Conservation (phyloP, 352 stramenopile species). For the Pythium guiyangense region DNA sequence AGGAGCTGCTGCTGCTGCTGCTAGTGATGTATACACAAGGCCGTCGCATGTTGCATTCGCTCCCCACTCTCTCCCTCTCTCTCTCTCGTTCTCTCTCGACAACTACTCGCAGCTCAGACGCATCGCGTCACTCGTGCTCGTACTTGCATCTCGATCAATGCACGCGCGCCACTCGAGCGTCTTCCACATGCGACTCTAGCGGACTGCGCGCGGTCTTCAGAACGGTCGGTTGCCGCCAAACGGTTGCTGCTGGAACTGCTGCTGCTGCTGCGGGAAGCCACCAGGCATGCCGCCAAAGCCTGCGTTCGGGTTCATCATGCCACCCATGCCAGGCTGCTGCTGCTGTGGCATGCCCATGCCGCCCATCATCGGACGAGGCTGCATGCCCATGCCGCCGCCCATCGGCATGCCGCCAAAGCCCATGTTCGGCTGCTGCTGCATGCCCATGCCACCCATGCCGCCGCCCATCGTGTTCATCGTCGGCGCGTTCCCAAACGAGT, state of each 20-base stretch:
- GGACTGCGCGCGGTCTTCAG: conserved; percentile 13
- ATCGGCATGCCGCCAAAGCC: conserved; percentile 24
- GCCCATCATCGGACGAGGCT: conserved; percentile 24
- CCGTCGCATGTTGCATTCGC: background rate
- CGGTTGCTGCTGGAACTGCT: conserved; percentile 57
- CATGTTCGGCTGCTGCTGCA: conserved; percentile 18
- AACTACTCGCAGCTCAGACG: too few species aligned
- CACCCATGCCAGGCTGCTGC: conserved; percentile 38
- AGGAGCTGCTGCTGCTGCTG: background rate
- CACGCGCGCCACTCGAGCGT: too few species aligned
- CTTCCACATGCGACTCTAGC: background rate
- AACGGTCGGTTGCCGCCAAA: conserved; percentile 52
- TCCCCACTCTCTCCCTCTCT: background rate
- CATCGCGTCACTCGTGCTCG: too few species aligned
- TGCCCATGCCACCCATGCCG: conserved; percentile 48
- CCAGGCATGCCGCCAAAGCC: conserved; percentile 33
- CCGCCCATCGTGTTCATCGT: conserved; percentile 51
- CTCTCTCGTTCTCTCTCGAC: too few species aligned
- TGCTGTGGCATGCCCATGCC: conserved; percentile 26
- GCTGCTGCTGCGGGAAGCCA: conserved; percentile 41
- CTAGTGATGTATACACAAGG: background rate
- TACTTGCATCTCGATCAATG: too few species aligned
- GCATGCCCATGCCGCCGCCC: conserved; percentile 21
- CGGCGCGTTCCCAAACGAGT: conserved; percentile 32
- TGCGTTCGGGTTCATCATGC: conserved; percentile 59